These are phyloP conservation scores for Dendrobium officinale DNA, from an alignment of 106 monocot species.

Conservation along the genomic window DNA sequence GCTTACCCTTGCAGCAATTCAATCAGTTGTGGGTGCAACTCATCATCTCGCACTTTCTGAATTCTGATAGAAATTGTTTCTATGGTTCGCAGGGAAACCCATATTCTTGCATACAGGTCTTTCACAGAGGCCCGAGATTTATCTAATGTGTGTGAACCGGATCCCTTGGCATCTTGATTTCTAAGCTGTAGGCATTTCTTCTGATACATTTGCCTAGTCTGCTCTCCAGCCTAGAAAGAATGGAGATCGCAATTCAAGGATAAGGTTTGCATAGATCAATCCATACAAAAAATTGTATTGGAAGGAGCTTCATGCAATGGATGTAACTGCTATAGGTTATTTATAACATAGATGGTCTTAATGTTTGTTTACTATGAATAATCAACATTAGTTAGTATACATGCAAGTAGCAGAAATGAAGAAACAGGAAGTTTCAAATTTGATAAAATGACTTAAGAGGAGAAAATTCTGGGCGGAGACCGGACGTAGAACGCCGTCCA, in stretches of 20 bases:
- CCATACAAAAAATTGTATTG: too few relatives aligned
- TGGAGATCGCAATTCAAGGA: not conserved
- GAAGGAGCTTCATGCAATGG: too few relatives aligned
- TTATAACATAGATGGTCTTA: too few relatives aligned
- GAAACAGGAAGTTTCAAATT: not conserved
- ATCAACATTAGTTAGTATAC: too few relatives aligned
- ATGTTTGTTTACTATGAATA: too few relatives aligned
- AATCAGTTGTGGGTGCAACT: slow-evolving; percentile 86
- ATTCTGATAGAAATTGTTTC: slow-evolving; percentile 83
- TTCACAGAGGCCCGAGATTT: slow-evolving; percentile 60
- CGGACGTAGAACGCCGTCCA: too few relatives aligned
- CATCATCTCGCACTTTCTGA: slow-evolving; percentile 79
- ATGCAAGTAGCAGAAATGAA: not conserved
- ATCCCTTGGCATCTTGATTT: slow-evolving; percentile 58
- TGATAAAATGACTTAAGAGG: not conserved
- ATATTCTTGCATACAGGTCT: slow-evolving; percentile 82
- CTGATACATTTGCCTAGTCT: slow-evolving; percentile 61
- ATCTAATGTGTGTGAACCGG: slow-evolving; percentile 37
- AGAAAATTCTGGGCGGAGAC: too few relatives aligned
- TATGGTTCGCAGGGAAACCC: slow-evolving; percentile 60
- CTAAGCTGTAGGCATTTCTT: slow-evolving; percentile 72
- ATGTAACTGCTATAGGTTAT: too few relatives aligned
- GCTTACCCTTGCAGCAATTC: slow-evolving; percentile 88
- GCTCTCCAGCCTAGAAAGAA: slow-evolving; percentile 59
- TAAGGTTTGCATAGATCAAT: too few relatives aligned